Evolutionary conservation across 345 rosid genomes (phyloP).

Genomic region (Rhizophora mangle): DNA sequence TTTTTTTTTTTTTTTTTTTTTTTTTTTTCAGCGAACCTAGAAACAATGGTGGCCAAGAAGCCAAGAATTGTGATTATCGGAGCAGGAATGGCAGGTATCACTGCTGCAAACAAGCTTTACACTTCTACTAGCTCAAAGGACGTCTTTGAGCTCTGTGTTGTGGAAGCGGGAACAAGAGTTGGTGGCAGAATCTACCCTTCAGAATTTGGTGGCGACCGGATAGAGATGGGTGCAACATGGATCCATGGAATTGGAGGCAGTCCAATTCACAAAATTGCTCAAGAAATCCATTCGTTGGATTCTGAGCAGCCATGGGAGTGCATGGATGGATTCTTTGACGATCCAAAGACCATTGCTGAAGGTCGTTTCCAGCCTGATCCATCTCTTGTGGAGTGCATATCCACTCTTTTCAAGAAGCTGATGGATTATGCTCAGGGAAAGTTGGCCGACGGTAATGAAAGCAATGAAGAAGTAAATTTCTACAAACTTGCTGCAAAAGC

Average conservation of each 20-base stretch:
- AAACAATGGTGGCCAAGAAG: slow-evolving; percentile 70
- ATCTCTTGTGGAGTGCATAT: slow-evolving; percentile 46
- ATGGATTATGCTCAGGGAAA: slow-evolving; percentile 84
- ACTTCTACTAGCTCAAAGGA: slow-evolving; percentile 37
- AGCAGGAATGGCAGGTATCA: slow-evolving; percentile 97
- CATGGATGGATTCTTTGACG: slow-evolving; percentile 69
- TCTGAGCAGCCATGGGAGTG: slow-evolving; percentile 98
- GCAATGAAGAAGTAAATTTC: slow-evolving; percentile 21
- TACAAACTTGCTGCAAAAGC: slow-evolving; percentile 39
- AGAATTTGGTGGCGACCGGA: slow-evolving; percentile 78
- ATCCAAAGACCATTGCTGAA: slow-evolving; percentile 61
- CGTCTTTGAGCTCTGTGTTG: slow-evolving; percentile 70
- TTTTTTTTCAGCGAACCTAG: neutral
- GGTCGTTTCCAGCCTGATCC: slow-evolving; percentile 66
- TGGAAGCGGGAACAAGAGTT: slow-evolving; percentile 85
- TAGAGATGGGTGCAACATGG: slow-evolving; percentile 99
- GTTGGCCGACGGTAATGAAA: slow-evolving; percentile 21
- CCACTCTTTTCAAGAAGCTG: slow-evolving; percentile 59
- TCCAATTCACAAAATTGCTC: slow-evolving; percentile 70
- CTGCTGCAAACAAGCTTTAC: slow-evolving; percentile 90
- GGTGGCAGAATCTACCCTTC: slow-evolving; percentile 93
- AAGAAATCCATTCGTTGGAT: slow-evolving; percentile 52
- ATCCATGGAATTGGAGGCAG: slow-evolving; percentile 98
- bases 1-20: neutral
- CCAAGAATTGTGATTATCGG: slow-evolving; percentile 88